Base-by-base conservation (phyloP, 176 grass and related monocot species). In the Ampelocalamus luodianensis region DNA sequence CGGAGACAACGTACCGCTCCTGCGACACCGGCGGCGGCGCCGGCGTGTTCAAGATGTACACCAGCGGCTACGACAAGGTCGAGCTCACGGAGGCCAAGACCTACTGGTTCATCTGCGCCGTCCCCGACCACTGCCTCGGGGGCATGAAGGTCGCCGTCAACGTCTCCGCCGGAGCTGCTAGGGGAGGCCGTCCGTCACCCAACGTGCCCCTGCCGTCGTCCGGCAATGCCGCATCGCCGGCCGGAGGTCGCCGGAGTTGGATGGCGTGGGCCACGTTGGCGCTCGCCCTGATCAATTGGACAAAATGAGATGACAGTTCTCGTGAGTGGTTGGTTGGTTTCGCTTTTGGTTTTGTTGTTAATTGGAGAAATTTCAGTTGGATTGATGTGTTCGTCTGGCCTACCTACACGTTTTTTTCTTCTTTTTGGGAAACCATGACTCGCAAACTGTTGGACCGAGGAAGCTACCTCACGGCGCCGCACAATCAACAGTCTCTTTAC, bases 71-170 rank as follows among this genome's bases (percentile, higher is more conserved):
- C 61, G 85, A 93, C 85, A 87, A 9, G 50, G 46, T 93, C 32
- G 34, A 56, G 16, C 88, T 93, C 39, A 46, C 43, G 1, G 88
- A 86, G 61, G 26, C 61, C 55, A 69, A 44, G 78, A 48, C 5
- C 6, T 90, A 88, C 82, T 93, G 85, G 78, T 93, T 93, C 82
- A 86, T 93, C 65, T 93, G 91, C 88, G n/a, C 66, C 17, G 0
- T 88, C 61, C 53, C 44, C 26, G 74, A 55, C 16, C 91, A 93
- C 78, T 93, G 91, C 78, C 15, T 44, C 2, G 88, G 79, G 5
- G 88, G 91, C 8, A 88, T 83, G 91, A 88, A 16, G 82, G 2
- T 90, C 61, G 78, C 78, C 62, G 68, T 93, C 73, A 90, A 74
- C 53, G 88, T 88, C 55, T 53, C 77, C 0, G 16, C 13, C 12